Evolutionary conservation across 768 basidiomycete species (phyloP), one percentile per base, ranked within the genome.

Genomic region (Obba rivulosa): DNA sequence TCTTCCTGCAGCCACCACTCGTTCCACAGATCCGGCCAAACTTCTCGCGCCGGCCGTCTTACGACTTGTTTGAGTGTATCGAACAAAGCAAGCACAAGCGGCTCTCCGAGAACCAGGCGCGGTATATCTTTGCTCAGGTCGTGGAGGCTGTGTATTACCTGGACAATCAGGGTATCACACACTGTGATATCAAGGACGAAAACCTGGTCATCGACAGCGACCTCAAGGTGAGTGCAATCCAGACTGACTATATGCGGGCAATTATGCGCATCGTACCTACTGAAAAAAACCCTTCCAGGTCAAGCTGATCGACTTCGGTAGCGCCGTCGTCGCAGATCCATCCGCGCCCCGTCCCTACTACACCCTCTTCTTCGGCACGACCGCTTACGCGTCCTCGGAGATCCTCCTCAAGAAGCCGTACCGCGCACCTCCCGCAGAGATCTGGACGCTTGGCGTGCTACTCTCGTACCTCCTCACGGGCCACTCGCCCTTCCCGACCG

Each of bases 181-280:
- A 99, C 65, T 85, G 95, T 35, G 95, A 99, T 64, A 83, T 99
- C 59, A 99, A 99, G 64, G 95, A 97, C 47, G 95, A 99, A 66
- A 99, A 99, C 61, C 66, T 93, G 41, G 80, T 92, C 44, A 81
- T 92, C 31, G 87, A 88, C 66, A 71, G 68, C 64, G 69, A 86
- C 53, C 73, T 89, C 53, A 85, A 79, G 70, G 87, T 85, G 59
- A 50, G 69, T 37, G 28, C 22, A 34, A n/a, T 41, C 4, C 31
- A 34, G 20, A 13, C 22, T 40, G 20, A 45, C 45, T 54, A 48
- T 34, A 13, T 38, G 2, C 20, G n/a, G 21, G 16, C 34, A 18
- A 41, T 42, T 21, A 20, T 14, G 41, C 17, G 9, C 22, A 31
- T 43, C 25, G 23, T 11, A 10, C 25, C 23, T 14, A n/a, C 3